These are phyloP conservation scores for Musa schizocarpa DNA, from an alignment of 176 grass and related monocot species.

Conservation along the genomic window DNA sequence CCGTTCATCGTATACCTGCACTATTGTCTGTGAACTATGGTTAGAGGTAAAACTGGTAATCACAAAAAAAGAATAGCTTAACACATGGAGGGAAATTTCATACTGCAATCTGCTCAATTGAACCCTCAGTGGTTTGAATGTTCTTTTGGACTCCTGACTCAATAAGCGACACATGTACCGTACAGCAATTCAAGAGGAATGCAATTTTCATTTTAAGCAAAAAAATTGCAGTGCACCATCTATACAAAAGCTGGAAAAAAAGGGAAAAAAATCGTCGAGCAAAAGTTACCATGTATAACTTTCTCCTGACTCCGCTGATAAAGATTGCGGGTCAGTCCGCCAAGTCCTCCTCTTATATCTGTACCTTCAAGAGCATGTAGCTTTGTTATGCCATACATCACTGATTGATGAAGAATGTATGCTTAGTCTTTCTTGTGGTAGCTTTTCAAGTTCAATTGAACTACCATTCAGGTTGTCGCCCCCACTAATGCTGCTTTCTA, in stretches of 20 bases:
- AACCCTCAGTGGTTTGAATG: too few relatives aligned
- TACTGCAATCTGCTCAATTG: too few relatives aligned
- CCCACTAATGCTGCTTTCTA: conserved; percentile 19
- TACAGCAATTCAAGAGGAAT: not conserved
- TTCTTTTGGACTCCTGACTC: too few relatives aligned
- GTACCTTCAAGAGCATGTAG: not conserved
- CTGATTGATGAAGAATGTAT: conserved; percentile 20
- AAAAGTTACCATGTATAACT: not conserved
- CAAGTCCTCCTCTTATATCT: not conserved
- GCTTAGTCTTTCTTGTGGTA: conserved; percentile 33
- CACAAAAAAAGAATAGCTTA: not conserved
- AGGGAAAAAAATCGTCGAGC: not conserved
- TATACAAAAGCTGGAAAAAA: not conserved
- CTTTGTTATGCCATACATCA: conserved; percentile 26
- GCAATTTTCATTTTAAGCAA: not conserved
- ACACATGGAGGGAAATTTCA: too few relatives aligned
- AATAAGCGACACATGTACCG: not conserved
- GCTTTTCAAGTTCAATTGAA: conserved; percentile 25
- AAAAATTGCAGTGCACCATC: not conserved
- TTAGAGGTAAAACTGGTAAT: not conserved
- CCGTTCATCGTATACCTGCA: too few relatives aligned
- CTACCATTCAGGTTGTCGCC: not conserved
- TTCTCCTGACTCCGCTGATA: not conserved
- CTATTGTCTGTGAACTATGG: not conserved
- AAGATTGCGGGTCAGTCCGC: not conserved